Base-by-base conservation (phyloP, 352 stramenopile genomes). In the Globisporangium okanoganense region DNA sequence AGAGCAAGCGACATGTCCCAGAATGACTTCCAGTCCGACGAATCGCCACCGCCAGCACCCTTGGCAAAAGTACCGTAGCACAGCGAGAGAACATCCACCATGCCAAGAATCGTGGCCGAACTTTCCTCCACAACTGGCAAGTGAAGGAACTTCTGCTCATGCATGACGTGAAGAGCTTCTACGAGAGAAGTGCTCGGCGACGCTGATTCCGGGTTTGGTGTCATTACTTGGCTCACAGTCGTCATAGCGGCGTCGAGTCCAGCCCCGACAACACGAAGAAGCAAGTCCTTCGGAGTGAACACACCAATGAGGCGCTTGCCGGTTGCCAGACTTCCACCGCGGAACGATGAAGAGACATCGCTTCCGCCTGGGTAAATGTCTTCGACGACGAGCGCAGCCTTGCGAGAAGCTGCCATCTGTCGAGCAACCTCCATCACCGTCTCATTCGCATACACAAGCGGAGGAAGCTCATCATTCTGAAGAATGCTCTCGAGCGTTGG, bases 271-370 rank as follows among this genome's bases (percentile, higher is more conserved):
- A 98, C 96, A 38, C 96, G 85, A 18, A 95, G 88, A 71, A 99
- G 87, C 66, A 99, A 73, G 77, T 99, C 97, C 73, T 99, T 99
- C 5, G 97, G 97, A 0, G 96, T 98, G 66, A 99, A 98, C 56
- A 99, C 98, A 63, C 97, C 97, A 45, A 98, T 79, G 16, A 99
- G 70, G 20, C 80, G 68, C 74, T 94, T 95, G 7, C 81, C 84
- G 36, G 70, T 69, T 1, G 64, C 64, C 13, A 51, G 36, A 18
- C 56, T 61, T n/a, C 38, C 38, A 24, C 53, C 38, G 10, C 78
- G 72, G 51, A 72, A 82, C 29, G 58, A 64, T 24, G 52, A 66
- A 44, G 54, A 51, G 24, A 51, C n/a, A 18, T 66, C 52, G 43
- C 33, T 58, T 50, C 58, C 60, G 25, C 68, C 64, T 51, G 72